Base-by-base conservation (phyloP, 78 protist species). In the Paratrimastix pyriformis region DNA sequence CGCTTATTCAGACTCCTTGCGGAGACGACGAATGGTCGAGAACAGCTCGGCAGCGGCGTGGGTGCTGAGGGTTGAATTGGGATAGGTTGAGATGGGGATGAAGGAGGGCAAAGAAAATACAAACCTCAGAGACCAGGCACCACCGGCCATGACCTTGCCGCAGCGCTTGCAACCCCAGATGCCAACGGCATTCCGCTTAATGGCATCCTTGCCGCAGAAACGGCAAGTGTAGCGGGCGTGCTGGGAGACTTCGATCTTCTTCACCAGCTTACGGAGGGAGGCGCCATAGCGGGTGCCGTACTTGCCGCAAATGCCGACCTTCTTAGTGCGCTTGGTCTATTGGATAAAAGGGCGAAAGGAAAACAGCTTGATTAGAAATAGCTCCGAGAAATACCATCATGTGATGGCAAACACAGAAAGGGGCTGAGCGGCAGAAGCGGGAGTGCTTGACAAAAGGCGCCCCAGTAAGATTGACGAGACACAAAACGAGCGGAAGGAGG, bases 251-350 rank as follows among this genome's bases (percentile, higher is more conserved):
- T 93, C 99, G 55, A 90, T 86, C 92, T 92, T 93, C 88, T 92
- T 92, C 55, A 84, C 80, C 64, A 77, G 88, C 89, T 96, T 96
- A 33, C 97, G 70, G 50, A 92, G 87, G 44, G 96, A 86, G 32
- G 97, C 85, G 88, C 99, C 99, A 72, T 96, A 96, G n/a, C 99
- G 87, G 79, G 94, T 81, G 65, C 96, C 99, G 93, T 92, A 96
- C 90, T 92, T 92, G 50, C 99, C 99, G 60, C 82, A 88, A 59
- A 96, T 81, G 38, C 97, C 97, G 78, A 91, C 96, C 88, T 96
- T 96, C 87, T 90, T 86, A 1, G 99, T 96, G 70, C 93, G 92
- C 86, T 96, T 93, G 6, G 75, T n/a, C n/a, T n/a, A n/a, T n/a
- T n/a, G n/a, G n/a, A n/a, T n/a, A n/a, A n/a, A n/a, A n/a, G n/a